These are phyloP conservation scores for Xerocomus potaroensis DNA, from an alignment of 768 basidiomycete genomes.

Conservation along the genomic window DNA sequence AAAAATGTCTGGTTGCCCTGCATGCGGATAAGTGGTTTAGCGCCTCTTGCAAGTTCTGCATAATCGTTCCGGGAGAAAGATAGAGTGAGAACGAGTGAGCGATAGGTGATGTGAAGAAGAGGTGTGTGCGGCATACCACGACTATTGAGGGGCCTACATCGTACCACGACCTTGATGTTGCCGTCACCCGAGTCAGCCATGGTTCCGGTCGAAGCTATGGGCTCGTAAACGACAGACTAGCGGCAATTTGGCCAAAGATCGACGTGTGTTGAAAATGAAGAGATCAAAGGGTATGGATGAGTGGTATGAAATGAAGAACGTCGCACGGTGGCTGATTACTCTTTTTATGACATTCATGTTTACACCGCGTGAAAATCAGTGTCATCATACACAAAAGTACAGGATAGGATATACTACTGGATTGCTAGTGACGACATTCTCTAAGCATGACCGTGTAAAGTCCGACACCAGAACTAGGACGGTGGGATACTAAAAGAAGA, in stretches of 20 bases:
- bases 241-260: slow-evolving; percentile 8
- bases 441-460: not conserved
- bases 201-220: slow-evolving; percentile 18
- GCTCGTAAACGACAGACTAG: slow-evolving; percentile 10
- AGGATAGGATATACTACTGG: too few relatives aligned
- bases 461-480: slow-evolving; percentile 1
- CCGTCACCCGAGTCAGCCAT: slow-evolving; percentile 82
- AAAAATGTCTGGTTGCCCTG: slow-evolving; percentile 88
- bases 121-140: slow-evolving; percentile 58
- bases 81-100: not conserved
- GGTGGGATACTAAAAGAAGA: not conserved
- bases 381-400: too few relatives aligned
- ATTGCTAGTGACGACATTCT: not conserved
- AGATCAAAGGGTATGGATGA: slow-evolving; percentile 5
- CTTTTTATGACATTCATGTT: too few relatives aligned
- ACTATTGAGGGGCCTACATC: slow-evolving; percentile 95
- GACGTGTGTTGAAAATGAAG: slow-evolving; percentile 3
- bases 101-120: not conserved
- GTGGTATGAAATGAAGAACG: slow-evolving; percentile 7
- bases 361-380: slow-evolving; percentile 20
- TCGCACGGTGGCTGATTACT: slow-evolving; percentile 7
- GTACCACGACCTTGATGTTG: slow-evolving; percentile 89
- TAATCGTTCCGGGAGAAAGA: slow-evolving; percentile 1
- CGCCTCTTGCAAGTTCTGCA: slow-evolving; percentile 87
- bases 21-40: slow-evolving; percentile 94